These are phyloP conservation scores for Allium cepa DNA, from an alignment of 106 monocot species.

Conservation along the genomic window DNA sequence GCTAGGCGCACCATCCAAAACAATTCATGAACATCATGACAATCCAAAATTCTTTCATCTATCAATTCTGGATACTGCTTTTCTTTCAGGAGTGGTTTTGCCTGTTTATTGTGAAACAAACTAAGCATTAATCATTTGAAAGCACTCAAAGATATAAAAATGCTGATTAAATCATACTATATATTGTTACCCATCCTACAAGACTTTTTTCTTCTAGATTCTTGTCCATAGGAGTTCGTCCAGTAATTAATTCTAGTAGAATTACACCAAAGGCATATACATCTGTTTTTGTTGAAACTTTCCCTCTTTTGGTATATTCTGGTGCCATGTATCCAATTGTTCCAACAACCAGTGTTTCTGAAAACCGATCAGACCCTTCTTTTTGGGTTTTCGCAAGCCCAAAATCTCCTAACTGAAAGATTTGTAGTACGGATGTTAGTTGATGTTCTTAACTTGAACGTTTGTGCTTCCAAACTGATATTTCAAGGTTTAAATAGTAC, in stretches of 20 bases:
- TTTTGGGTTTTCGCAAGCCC: slow-evolving; percentile 29
- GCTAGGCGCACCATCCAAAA: slow-evolving; percentile 26
- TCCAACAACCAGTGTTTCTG: slow-evolving; percentile 23
- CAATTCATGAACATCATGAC: slow-evolving; percentile 37
- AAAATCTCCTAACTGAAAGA: slow-evolving; percentile 32
- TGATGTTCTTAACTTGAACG: not conserved
- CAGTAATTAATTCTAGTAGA: slow-evolving; percentile 29
- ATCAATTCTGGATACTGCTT: slow-evolving; percentile 35
- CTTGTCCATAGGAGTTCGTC: slow-evolving; percentile 15
- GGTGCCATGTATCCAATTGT: slow-evolving; percentile 40
- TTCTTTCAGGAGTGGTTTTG: slow-evolving; percentile 34
- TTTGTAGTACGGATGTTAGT: not conserved
- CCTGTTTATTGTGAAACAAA: slow-evolving; percentile 13
- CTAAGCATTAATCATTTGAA: not conserved
- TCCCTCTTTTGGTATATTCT: slow-evolving; percentile 37
- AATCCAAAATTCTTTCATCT: slow-evolving; percentile 28
- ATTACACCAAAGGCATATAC: slow-evolving; percentile 43
- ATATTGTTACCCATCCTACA: slow-evolving; percentile 29
- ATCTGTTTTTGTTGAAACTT: slow-evolving; percentile 31
- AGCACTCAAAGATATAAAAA: not conserved
- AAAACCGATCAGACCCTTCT: not conserved
- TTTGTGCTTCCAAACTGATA: not conserved
- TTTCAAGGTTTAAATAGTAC: slow-evolving; percentile 9
- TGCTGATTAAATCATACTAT: too few species aligned
- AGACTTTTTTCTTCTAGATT: slow-evolving; percentile 16